Evolutionary conservation across 345 rosid species (phyloP).

Genomic region (Bruguiera parviflora): DNA sequence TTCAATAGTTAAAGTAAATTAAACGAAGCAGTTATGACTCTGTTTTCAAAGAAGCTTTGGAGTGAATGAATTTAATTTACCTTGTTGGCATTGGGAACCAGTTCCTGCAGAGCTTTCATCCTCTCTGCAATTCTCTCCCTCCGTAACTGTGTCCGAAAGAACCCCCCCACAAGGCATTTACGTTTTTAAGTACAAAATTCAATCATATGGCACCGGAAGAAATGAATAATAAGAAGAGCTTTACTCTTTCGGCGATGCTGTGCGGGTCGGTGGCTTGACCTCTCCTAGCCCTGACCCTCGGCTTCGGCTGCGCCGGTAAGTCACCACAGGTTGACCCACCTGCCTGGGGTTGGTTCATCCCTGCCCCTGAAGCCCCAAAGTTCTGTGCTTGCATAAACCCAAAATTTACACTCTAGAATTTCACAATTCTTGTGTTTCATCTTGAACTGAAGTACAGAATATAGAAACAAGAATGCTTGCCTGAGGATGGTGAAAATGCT

Average conservation of each 20-base stretch:
- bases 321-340: slow-evolving; percentile 53
- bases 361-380: slow-evolving; percentile 37
- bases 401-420: neutral
- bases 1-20: too few relatives aligned
- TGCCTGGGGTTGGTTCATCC: slow-evolving; percentile 39
- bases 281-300: slow-evolving; percentile 85
- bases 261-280: slow-evolving; percentile 99
- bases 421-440: too few relatives aligned
- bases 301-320: slow-evolving; percentile 62
- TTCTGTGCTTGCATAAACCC: slow-evolving; percentile 27
- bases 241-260: slow-evolving; percentile 93
- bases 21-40: too few relatives aligned
- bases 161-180: neutral
- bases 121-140: slow-evolving; percentile 97
- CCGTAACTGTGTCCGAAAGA: slow-evolving; percentile 50
- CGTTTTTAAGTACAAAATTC: too few relatives aligned
- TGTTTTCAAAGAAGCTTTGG: too few relatives aligned
- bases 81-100: slow-evolving; percentile 97
- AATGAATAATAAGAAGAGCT: neutral
- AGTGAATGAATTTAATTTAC: slow-evolving; percentile 27
- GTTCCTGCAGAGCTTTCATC: slow-evolving; percentile 96
- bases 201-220: too few relatives aligned
- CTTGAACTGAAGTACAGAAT: neutral
- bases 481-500: slow-evolving; percentile 62
- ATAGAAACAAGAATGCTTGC: slow-evolving; percentile 12